Evolutionary conservation across 2,329 filamentous ascomycete species (phyloP), one percentile per base, ranked within the genome.

Genomic region (Alternaria sp.): DNA sequence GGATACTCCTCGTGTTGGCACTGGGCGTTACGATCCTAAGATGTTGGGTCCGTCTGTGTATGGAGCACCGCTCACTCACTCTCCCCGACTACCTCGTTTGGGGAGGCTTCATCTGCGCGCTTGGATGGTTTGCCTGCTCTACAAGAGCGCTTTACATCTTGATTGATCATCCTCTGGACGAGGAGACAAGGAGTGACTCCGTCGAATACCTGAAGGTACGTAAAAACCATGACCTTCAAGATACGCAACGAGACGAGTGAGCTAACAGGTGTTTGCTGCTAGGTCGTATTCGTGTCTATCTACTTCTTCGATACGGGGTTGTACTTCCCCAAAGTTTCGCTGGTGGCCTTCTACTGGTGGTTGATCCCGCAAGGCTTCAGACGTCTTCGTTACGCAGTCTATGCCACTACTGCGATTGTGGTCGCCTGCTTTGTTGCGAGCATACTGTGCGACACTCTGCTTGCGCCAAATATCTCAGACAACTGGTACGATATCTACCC

Each of bases 281-380:
- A 72, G 70, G 67, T 66, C 7, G 71, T 73, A 5, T 73, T 67
- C 43, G 47, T 65, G 19, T 64, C 70, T 19, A 59, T 57, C 17
- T 73, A 65, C 47, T 65, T 72, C 30, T 72, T 73, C 54, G 67
- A 73, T n/a, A 57, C 69, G 6, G 69, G 69, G 10, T 44, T 73
- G 23, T 73, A 69, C 40, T 68, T 72, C 6, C 71, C 70, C 17
- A 73, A 72, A 44, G 63, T 54, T 3, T 69, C 71, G 4, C 51
- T 73, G 4, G 58, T 71, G 6, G 62, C 71, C 1, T 73, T 73
- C 51, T 73, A 69, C 54, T 71, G 69, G 70, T 73, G 71, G 71
- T 49, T 73, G 36, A 68, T 73, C n/a, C 71, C 70, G 32, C 25
- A 32, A 17, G 65, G 69, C 1, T 71, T 73, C 23, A 55, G 59